Base-by-base conservation (phyloP, 2,329 filamentous ascomycete genomes). In the Fusarium longipes region DNA sequence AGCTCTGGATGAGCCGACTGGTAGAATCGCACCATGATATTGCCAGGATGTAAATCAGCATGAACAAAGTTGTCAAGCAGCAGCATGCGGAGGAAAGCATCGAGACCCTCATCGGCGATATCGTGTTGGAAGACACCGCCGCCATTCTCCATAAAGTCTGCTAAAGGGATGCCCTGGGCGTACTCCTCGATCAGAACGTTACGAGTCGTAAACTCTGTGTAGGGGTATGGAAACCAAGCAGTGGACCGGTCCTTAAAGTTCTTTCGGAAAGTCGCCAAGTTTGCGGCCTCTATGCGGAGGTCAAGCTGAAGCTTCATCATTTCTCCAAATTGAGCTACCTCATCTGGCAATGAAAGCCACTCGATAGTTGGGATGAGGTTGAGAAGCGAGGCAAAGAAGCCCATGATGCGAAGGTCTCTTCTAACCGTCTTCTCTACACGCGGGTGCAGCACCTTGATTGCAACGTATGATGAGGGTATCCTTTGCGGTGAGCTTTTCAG, bases 221-320 rank as follows among this genome's bases (percentile, higher is more conserved):
- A 97, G 0, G 96, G 94, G 73, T 93, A 97, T 2, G 96, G 96
- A 76, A 99, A 99, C 89, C 92, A 97, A n/a, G 93, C 94, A 0
- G 95, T 97, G 3, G 91, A 91, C 42, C 96, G 87, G 59, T 93
- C 87, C 72, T 91, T 92, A 83, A 99, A 99, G 76, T 97, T 93
- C 72, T 91, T 90, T 51, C 96, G 89, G 82, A 99, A 98, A 15
- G 90, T 88, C 22, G 90, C 89, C 5, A 99, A 83, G 73, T 99
- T 99, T 35, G 94, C 91, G 2, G 93, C 91, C 78, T 99, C 96
- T 63, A 98, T 98, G 51, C 96, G 91, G 33, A 99, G 84, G 78
- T 99, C 96, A 4, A 99, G 84, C 77, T 99, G 96, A n/a, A 98
- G 83, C 73, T 91, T 91, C 96, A 99, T 99, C 96, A 99, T 99